Conservation (phyloP, 2,329 filamentous ascomycete species). For the Lachnellula subtilissima region DNA sequence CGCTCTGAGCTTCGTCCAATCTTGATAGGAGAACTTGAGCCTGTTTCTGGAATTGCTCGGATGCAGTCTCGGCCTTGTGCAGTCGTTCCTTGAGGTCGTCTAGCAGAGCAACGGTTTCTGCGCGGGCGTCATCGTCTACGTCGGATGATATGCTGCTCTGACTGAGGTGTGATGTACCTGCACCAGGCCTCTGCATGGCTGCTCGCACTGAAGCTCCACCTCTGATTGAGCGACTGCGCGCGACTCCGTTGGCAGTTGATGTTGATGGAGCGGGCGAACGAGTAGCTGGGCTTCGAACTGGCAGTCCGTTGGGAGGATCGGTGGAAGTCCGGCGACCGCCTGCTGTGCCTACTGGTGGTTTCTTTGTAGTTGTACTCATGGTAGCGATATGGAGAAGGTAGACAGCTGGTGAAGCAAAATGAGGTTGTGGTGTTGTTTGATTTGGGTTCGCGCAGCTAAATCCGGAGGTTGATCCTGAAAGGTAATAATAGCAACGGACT, state of each 20-base stretch:
- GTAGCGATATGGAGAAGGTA: background rate
- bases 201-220: constrained; percentile 66
- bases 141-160: constrained; percentile 36
- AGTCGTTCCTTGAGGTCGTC: constrained; percentile 82
- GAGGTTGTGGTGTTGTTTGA: constrained; percentile 1
- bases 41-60: constrained; percentile 80
- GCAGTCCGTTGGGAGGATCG: constrained; percentile 22
- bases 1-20: constrained; percentile 76
- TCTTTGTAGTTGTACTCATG: constrained; percentile 36
- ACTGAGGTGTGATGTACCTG: constrained; percentile 30
- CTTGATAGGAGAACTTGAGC: constrained; percentile 77
- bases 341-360: constrained; percentile 29
- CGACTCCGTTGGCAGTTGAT: constrained; percentile 31
- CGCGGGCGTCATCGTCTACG: constrained; percentile 67
- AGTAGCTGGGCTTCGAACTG: constrained; percentile 18
- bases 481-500: constrained; percentile 2
- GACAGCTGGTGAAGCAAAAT: background rate
- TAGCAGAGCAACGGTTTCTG: constrained; percentile 71
- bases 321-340: constrained; percentile 26
- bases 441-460: constrained; percentile 1
- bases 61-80: constrained; percentile 70
- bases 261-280: constrained; percentile 27
- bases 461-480: background rate
- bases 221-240: constrained; percentile 62
- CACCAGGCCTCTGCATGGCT: constrained; percentile 55